Conservation (phyloP, 2,329 filamentous ascomycete species). For the Fusarium proliferatum region DNA sequence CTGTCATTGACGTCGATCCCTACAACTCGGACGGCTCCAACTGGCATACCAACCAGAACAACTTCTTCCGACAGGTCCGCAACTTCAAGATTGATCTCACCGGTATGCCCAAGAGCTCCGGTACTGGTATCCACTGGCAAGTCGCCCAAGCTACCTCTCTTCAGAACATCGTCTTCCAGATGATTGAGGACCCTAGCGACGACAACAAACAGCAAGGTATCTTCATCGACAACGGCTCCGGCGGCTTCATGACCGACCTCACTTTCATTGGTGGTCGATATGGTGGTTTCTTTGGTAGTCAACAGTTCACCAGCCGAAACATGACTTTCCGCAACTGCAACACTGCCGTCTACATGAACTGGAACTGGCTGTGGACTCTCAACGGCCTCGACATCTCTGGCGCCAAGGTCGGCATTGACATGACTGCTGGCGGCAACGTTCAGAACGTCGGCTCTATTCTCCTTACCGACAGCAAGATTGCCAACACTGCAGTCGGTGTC, state of each 20-base stretch:
- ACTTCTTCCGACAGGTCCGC: constrained; percentile 85
- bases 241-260: constrained; percentile 85
- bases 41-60: constrained; percentile 84
- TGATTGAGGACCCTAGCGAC: constrained; percentile 72
- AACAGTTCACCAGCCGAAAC: constrained; percentile 89
- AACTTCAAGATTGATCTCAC: constrained; percentile 85
- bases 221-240: constrained; percentile 87
- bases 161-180: constrained; percentile 85
- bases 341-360: constrained; percentile 89
- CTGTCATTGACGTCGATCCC: constrained; percentile 88
- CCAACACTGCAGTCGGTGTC: constrained; percentile 79
- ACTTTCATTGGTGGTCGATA: constrained; percentile 84
- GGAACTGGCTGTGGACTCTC: constrained; percentile 90
- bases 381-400: constrained; percentile 80
- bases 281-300: constrained; percentile 83
- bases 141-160: constrained; percentile 85
- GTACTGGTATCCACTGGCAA: constrained; percentile 85
- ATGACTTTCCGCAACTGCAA: constrained; percentile 83
- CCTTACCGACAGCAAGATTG: constrained; percentile 82
- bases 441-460: constrained; percentile 85
- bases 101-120: constrained; percentile 67
- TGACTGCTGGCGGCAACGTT: constrained; percentile 71
- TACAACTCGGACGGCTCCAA: constrained; percentile 77
- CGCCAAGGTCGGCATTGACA: constrained; percentile 81
- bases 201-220: constrained; percentile 79